Evolutionary conservation across 805 yeast species (phyloP), one percentile per base, ranked within the genome.

Genomic region (Candida coquimbonensis): DNA sequence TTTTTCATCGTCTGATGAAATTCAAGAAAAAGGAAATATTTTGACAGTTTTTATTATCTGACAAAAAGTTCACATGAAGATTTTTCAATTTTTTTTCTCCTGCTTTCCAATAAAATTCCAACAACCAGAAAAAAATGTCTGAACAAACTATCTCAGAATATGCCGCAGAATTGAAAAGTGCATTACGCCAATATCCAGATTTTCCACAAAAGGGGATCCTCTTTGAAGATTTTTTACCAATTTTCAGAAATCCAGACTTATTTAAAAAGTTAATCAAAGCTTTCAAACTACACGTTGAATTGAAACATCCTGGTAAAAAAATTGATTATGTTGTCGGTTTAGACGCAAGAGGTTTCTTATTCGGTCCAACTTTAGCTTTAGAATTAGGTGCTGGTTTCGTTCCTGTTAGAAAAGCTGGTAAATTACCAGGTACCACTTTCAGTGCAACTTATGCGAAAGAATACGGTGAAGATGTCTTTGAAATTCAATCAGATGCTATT

Each of bases 211-310:
- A 87, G 69, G 99, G 99, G 12, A 79, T 93, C 52, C 71, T 93
- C 34, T 93, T 93, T 59, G 98, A 93, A 70, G 99, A 93, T 67
- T 91, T 93, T 64, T 74, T 93, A 61, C 99, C 99, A 41, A 84
- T 93, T 53, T 93, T 93, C 75, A 77, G 85, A 64, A 70, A 77
- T 54, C 96, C 99, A 43, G 73, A 69, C 39, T 69, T 86, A 46
- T 93, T 93, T 75, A 82, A 83, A 61, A 83, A 85, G 61, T 73
- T 93, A 47, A 71, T 93, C 39, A 78, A 76, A 53, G 96, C 96
- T 16, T 85, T 91, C 70, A 78, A 83, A 66, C 60, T 78, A 45
- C 95, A 88, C 61, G 62, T 93, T 48, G 78, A 80, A 48, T 70
- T 70, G 52, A 63, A 69, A 25, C 76, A 75, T 61, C 70, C 74